Evolutionary conservation across 2,329 filamentous ascomycete species (phyloP), one percentile per base, ranked within the genome.

Genomic region (Arthrobotrys sphaeroides): DNA sequence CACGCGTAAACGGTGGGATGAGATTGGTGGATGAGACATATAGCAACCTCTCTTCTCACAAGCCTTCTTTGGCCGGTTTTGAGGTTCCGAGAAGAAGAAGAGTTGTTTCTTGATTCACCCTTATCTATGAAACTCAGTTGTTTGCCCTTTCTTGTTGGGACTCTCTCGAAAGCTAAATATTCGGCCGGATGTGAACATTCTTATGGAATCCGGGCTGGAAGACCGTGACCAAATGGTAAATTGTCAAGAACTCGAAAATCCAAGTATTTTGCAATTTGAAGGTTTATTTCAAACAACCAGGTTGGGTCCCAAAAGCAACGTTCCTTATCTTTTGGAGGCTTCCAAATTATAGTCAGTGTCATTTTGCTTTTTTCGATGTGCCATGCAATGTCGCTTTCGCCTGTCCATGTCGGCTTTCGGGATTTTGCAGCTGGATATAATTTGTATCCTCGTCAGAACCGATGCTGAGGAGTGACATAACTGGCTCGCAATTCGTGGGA

Each of bases 331-430:
- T 18, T 45, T 33, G 12, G 45, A 42, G 53, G 55, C 53, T 74
- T 74, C 62, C 70, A 68, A 74, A 74, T 74, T 74, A 61, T 62
- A 62, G 16, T 2, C 10, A n/a, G 57, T n/a, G n/a, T n/a, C n/a
- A n/a, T 24, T 68, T 74, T 74, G 62, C 70, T 74, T 68, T 64
- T 73, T 68, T 57, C 9, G 26, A 18, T 40, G 62, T 68, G 62
- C 60, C 69, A 64, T 68, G 64, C 28, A 60, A 60, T 51, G 49
- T 69, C 43, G 51, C 45, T 61, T 68, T 62, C 49, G 67, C 59
- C 45, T 72, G 59, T 65, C 59, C 47, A 47, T 47, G 53, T 61
- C 18, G 36, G 49, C 59, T 65, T 55, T 60, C 49, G 69, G 68
- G 42, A 65, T 60, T 62, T 43, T 66, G 60, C 69, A 64, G 69